Evolutionary conservation across 2,329 filamentous ascomycete species (phyloP).

Genomic region (Ceratocystiopsis minuta): DNA sequence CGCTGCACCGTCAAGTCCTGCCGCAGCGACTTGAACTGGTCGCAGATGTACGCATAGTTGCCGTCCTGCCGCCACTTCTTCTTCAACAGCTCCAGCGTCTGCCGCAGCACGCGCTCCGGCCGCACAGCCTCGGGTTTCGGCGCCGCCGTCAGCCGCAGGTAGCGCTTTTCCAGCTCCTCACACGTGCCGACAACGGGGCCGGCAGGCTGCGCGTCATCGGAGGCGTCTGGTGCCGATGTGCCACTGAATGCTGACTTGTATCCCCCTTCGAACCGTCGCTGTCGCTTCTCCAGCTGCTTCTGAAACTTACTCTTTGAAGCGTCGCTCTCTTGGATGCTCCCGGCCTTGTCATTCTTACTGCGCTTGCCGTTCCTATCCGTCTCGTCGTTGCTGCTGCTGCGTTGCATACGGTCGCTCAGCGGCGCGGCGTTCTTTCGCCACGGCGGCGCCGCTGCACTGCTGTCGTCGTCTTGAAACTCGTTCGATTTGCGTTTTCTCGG

Average conservation of each 20-base stretch:
- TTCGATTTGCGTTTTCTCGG: constrained; percentile 72
- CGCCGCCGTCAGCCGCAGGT: constrained; percentile 79
- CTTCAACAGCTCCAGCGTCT: constrained; percentile 76
- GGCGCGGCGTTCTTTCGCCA: constrained; percentile 49
- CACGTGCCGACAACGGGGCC: constrained; percentile 75
- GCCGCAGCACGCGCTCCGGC: constrained; percentile 59
- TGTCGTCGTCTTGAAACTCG: constrained; percentile 33
- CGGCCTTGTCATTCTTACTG: neutral
- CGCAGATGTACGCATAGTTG: constrained; percentile 95
- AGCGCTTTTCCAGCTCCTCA: constrained; percentile 75
- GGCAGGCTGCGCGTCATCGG: constrained; percentile 21
- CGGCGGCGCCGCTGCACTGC: constrained; percentile 35
- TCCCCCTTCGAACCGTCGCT: constrained; percentile 63
- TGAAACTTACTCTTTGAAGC: constrained; percentile 64
- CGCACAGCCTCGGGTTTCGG: constrained; percentile 81
- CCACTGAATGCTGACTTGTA: constrained; percentile 16
- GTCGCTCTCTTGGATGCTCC: constrained; percentile 19
- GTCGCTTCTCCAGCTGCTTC: constrained; percentile 72
- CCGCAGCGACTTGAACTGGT: constrained; percentile 96
- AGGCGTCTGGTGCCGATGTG: no score
- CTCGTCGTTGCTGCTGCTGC: constrained; percentile 9
- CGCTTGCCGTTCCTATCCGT: neutral
- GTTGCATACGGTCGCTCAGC: constrained; percentile 59
- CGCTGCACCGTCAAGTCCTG: constrained; percentile 97
- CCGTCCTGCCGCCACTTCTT: constrained; percentile 86